These are phyloP conservation scores for Incumbomyces delicatus DNA, from an alignment of 2,329 filamentous ascomycete species.

Conservation along the genomic window DNA sequence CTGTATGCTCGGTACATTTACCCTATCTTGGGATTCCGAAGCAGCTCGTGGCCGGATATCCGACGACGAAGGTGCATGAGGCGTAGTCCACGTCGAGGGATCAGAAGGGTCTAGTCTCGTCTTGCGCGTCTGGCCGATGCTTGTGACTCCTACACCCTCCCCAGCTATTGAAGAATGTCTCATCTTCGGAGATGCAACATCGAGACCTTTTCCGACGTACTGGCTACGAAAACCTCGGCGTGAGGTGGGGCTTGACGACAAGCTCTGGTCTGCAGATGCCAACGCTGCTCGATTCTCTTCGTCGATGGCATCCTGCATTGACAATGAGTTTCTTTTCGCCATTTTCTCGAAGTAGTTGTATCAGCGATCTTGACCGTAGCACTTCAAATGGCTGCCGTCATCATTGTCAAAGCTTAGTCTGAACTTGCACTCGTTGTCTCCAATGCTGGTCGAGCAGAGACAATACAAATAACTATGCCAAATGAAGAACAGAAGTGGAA, in stretches of 20 bases:
- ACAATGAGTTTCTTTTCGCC: neutral
- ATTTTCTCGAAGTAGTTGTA: neutral
- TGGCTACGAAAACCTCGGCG: neutral
- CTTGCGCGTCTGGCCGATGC: constrained; percentile 21
- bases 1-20: constrained; percentile 18
- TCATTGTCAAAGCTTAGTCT: no score
- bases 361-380: neutral
- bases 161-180: constrained; percentile 32
- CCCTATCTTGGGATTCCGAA: constrained; percentile 23
- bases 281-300: neutral
- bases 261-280: neutral
- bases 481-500: no score
- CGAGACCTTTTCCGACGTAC: constrained; percentile 55
- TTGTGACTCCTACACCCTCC: constrained; percentile 27
- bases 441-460: no score
- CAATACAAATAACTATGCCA: no score
- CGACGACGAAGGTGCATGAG: constrained; percentile 22
- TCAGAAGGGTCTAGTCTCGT: constrained; percentile 30
- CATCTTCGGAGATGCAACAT: constrained; percentile 39
- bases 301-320: neutral
- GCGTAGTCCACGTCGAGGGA: constrained; percentile 25
- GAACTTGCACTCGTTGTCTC: no score
- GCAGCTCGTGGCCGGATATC: constrained; percentile 22
- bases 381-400: no score
- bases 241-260: neutral